These are phyloP conservation scores for Moringa oleifera DNA, from an alignment of 345 rosid genomes.

Conservation along the genomic window DNA sequence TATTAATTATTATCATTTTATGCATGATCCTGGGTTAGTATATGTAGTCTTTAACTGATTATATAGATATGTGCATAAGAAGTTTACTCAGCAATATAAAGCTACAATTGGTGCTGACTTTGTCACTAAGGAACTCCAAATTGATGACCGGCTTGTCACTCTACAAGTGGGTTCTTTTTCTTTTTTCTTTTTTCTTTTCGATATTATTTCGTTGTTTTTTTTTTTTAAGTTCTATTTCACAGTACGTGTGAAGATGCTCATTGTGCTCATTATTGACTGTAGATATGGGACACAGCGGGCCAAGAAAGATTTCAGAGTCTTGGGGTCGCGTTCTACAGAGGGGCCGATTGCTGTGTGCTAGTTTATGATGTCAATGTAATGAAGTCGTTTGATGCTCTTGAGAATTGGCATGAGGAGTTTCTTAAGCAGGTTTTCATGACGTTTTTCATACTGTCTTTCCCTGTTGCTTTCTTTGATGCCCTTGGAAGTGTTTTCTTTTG, in stretches of 20 bases:
- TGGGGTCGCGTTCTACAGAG: constrained; percentile 85
- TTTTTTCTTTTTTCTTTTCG: too few relatives aligned
- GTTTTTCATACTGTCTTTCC: background rate
- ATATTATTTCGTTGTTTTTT: background rate
- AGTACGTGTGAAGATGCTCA: too few relatives aligned
- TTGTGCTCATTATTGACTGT: background rate
- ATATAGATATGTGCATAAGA: constrained; percentile 52
- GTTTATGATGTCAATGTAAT: constrained; percentile 79
- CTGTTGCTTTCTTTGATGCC: background rate
- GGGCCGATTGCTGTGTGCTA: constrained; percentile 88
- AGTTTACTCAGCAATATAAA: constrained; percentile 84
- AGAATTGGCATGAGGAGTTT: constrained; percentile 84
- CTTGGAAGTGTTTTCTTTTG: background rate
- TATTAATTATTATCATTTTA: too few relatives aligned
- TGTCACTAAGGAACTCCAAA: constrained; percentile 79
- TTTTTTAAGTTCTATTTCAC: background rate
- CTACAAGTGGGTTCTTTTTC: constrained; percentile 45
- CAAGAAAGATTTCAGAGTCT: constrained; percentile 93
- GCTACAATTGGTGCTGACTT: constrained; percentile 93
- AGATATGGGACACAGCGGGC: constrained; percentile 96
- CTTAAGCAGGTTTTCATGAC: constrained; percentile 55
- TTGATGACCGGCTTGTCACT: constrained; percentile 80
- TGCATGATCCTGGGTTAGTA: background rate
- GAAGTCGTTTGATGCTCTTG: constrained; percentile 75
- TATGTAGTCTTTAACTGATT: background rate